Base-by-base conservation (phyloP, 352 stramenopile genomes). In the Aphanomyces invadans region DNA sequence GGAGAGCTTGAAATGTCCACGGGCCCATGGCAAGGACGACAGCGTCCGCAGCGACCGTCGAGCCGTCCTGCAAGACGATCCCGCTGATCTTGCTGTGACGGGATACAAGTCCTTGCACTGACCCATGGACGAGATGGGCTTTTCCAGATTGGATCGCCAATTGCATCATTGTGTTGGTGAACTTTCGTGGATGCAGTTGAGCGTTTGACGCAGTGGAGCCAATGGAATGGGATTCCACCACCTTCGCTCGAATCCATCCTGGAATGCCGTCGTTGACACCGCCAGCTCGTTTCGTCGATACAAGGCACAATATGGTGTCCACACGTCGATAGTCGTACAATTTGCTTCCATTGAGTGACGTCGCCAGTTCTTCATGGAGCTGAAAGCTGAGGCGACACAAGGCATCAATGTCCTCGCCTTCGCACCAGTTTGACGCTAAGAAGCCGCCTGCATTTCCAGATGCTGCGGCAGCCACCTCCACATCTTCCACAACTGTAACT, bases 381-480 rank as follows among this genome's bases (percentile, higher is more conserved):
- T 81, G 86, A 71, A 96, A 96, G 10, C 77, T 76, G n/a, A 80
- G 36, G 53, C 87, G 70, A 65, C 93, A 84, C 25, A 96, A 72
- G 19, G 57, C 32, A 38, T 83, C 71, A 3, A 83, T 91, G 3
- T 73, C 53, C 9, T 72, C 71, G 36, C 79, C 82, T 70, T 84
- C 71, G 7, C 83, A 82, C 86, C 86, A 96, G 21, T 72, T 72
- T 10, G 80, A 67, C 4, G 86, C 88, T 71, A 96, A 80, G 64
- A 96, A 96, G 7, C 88, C 88, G 32, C 88, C 88, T 0, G 86
- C 84, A 68, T 96, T 96, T 12, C 88, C 88, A 53, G 73, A 87
- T 2, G 88, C 86, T 19, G 85, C 86, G 4, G 77, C 78, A 15
- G 85, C 88, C 15, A 88, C 68, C 51, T 42, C 65, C 26, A 77